Conservation (phyloP, 768 basidiomycete species). For the Termitomyces sp. region DNA sequence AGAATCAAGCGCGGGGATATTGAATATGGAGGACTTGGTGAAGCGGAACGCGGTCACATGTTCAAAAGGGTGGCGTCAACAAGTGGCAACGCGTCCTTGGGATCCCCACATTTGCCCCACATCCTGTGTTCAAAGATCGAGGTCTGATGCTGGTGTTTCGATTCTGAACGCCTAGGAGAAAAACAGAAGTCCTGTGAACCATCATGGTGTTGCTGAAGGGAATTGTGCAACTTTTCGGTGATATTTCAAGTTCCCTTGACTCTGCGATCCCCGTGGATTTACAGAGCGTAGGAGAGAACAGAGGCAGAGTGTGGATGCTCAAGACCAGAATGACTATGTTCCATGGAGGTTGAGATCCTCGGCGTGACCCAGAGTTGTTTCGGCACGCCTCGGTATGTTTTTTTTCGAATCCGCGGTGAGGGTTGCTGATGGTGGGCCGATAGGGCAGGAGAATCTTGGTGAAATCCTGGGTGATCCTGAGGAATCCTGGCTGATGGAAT, state of each 20-base stretch:
- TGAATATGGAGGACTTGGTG: neutral
- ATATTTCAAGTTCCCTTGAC: too few species aligned
- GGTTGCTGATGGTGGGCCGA: neutral
- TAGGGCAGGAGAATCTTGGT: neutral
- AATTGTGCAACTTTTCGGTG: too few species aligned
- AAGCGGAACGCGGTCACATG: slow-evolving; percentile 8
- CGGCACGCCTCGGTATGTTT: slow-evolving; percentile 7
- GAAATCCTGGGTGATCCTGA: slow-evolving; percentile 4
- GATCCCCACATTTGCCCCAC: neutral
- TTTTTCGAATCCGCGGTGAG: slow-evolving; percentile 6
- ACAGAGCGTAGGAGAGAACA: neutral
- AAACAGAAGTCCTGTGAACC: neutral
- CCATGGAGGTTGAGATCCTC: neutral
- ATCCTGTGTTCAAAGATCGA: neutral
- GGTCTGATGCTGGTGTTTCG: neutral
- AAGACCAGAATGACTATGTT: too few species aligned
- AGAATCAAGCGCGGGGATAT: neutral
- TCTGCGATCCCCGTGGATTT: neutral
- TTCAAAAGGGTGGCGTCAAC: slow-evolving; percentile 3
- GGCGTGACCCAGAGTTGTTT: neutral
- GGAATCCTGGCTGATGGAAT: too few species aligned
- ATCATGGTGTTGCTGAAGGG: too few species aligned
- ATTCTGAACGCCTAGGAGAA: neutral
- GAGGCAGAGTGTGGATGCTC: too few species aligned
- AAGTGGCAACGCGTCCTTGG: neutral